Percentiles rank a stretch among this genome's conserved stretches.
These are phyloP conservation scores for Aspergillus carlsbadensis DNA, from an alignment of 495 filamentous ascomycete species.

Conservation along the genomic window DNA sequence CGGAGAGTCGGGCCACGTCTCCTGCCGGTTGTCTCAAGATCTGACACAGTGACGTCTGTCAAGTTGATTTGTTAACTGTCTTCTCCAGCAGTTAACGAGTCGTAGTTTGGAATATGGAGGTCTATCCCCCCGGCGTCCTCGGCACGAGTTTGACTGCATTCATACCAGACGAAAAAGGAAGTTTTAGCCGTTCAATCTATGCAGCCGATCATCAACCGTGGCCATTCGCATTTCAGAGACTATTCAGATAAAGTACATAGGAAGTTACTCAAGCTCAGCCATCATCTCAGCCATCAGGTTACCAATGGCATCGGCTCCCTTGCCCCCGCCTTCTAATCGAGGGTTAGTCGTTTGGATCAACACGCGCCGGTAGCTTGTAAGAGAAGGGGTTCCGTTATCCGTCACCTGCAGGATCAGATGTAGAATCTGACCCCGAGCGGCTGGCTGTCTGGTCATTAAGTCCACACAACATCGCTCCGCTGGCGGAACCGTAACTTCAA, in stretches of 20 bases:
- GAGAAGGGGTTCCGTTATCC: conserved; percentile 30
- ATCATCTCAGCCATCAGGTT: conserved; percentile 4
- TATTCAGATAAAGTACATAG: background rate
- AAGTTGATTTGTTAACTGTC: too few species aligned
- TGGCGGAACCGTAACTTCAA: conserved; percentile 34
- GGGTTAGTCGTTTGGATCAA: conserved; percentile 37
- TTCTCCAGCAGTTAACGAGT: too few species aligned
- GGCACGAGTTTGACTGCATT: background rate
- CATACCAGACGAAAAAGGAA: background rate
- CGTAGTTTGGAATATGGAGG: too few species aligned
- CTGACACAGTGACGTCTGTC: too few species aligned
- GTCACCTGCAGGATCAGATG: conserved; percentile 45
- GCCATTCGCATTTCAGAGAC: background rate
- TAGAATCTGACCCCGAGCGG: conserved; percentile 27
- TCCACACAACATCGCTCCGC: conserved; percentile 33
- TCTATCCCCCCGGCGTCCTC: too few species aligned
- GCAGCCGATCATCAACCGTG: too few species aligned
- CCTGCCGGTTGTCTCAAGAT: background rate
- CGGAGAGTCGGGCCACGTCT: background rate
- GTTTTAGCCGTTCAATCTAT: background rate
- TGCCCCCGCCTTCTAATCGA: conserved; percentile 7
- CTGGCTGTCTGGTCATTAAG: conserved; percentile 23
- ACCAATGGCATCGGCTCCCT: conserved; percentile 8
- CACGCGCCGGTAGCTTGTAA: conserved; percentile 42
- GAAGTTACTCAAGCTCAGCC: background rate